Conservation (phyloP, 352 stramenopile species). For the Phytopythium mirpurense region DNA sequence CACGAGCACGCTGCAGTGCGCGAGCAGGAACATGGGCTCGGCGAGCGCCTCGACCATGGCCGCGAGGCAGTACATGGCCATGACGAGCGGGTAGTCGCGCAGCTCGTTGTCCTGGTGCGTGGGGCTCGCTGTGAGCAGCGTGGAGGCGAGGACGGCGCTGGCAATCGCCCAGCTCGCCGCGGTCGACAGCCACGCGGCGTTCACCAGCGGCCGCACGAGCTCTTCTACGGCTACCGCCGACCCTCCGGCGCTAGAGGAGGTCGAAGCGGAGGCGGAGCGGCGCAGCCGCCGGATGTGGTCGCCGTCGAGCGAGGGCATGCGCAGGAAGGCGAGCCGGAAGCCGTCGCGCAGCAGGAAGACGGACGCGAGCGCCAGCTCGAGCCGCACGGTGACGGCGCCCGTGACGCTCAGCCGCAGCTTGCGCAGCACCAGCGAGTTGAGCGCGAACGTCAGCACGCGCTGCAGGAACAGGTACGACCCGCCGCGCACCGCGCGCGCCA, state of each 20-base stretch:
- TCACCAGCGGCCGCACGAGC: slow-evolving; percentile 64
- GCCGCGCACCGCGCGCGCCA: slow-evolving; percentile 48
- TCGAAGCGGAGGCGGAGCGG: too few relatives aligned
- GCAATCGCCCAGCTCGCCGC: slow-evolving; percentile 52
- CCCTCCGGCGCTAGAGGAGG: too few relatives aligned
- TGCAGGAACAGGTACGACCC: slow-evolving; percentile 81
- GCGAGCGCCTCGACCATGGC: slow-evolving; percentile 76
- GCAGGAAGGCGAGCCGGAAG: slow-evolving; percentile 83
- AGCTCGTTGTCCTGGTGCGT: slow-evolving; percentile 16
- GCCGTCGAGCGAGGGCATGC: slow-evolving; percentile 62
- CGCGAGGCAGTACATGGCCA: slow-evolving; percentile 72
- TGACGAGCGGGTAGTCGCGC: slow-evolving; percentile 40
- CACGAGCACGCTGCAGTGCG: slow-evolving; percentile 74
- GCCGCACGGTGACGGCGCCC: slow-evolving; percentile 74
- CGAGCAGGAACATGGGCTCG: slow-evolving; percentile 80
- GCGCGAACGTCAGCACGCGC: slow-evolving; percentile 75
- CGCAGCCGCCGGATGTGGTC: background rate
- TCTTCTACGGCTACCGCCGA: background rate
- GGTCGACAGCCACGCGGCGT: slow-evolving; percentile 75
- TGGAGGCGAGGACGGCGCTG: slow-evolving; percentile 17
- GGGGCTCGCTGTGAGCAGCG: slow-evolving; percentile 8
- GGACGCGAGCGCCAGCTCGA: slow-evolving; percentile 87
- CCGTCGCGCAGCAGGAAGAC: slow-evolving; percentile 89
- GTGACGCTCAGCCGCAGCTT: slow-evolving; percentile 71
- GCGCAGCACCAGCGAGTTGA: slow-evolving; percentile 81